Evolutionary conservation across 805 yeast genomes (phyloP).

Genomic region (Tetrapisispora arboricola): DNA sequence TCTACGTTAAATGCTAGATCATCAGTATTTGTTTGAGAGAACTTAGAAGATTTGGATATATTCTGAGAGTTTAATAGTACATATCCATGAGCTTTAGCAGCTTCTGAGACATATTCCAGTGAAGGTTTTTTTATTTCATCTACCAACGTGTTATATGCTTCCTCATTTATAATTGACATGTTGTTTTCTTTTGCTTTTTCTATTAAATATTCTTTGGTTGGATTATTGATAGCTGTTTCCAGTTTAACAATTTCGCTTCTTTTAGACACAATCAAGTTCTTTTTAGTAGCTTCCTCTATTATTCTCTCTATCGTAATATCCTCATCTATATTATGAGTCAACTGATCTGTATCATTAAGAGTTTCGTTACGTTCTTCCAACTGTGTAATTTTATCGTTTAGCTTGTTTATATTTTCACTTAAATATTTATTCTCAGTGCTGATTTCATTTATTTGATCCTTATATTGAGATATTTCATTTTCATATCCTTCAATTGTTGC

Average conservation of each 20-base stretch:
- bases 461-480: constrained; percentile 44
- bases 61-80: constrained; percentile 2
- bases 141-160: constrained; percentile 8
- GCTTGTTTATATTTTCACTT: constrained; percentile 55
- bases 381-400: constrained; percentile 15
- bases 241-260: constrained; percentile 17
- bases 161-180: constrained; percentile 9
- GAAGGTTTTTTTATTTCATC: constrained; percentile 7
- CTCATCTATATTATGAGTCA: too few species aligned
- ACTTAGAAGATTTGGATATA: not conserved
- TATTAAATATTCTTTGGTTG: constrained; percentile 13
- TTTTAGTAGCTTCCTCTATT: not conserved
- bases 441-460: constrained; percentile 2
- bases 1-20: not conserved
- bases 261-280: constrained; percentile 1
- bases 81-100: constrained; percentile 6
- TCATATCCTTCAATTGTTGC: constrained; percentile 59
- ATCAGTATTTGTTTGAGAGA: not conserved
- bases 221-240: constrained; percentile 13
- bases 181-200: constrained; percentile 14
- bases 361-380: too few species aligned
- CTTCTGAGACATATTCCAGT: constrained; percentile 10
- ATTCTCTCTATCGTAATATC: not conserved
- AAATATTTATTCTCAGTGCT: constrained; percentile 15
- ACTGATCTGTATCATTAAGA: constrained; percentile 24